Evolutionary conservation across 2,329 filamentous ascomycete species (phyloP).

Genomic region (Fusarium euwallaceae): DNA sequence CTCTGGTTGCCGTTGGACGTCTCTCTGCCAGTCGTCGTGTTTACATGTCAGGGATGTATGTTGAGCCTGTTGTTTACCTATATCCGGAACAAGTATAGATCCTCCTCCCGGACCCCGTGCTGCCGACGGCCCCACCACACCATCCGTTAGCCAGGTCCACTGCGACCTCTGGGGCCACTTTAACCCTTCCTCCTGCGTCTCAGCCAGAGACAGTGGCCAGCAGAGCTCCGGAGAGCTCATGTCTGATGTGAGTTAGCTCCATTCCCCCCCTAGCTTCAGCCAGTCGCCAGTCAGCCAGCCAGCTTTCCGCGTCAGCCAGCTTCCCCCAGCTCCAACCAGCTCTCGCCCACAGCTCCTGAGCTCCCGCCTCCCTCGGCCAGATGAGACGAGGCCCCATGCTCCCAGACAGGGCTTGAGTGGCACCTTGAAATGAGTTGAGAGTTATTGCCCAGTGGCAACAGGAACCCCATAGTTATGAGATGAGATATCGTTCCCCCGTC

Average conservation of each 20-base stretch:
- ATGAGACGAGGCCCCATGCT: constrained; percentile 41
- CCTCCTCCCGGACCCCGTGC: constrained; percentile 17
- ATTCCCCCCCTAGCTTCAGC: constrained; percentile 33
- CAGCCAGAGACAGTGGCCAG: constrained; percentile 36
- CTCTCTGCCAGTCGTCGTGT: constrained; percentile 44
- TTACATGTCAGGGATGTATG: constrained; percentile 35
- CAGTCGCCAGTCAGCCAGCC: constrained; percentile 31
- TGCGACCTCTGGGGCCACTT: constrained; percentile 22
- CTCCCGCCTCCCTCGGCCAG: constrained; percentile 30
- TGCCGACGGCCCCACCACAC: constrained; percentile 24
- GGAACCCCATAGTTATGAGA: constrained; percentile 24
- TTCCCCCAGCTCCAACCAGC: constrained; percentile 36
- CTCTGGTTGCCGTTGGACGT: constrained; percentile 19
- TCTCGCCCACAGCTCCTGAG: constrained; percentile 31
- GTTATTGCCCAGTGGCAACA: constrained; percentile 33
- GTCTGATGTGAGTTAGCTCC: constrained; percentile 31
- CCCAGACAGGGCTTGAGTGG: constrained; percentile 20
- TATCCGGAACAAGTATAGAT: constrained; percentile 33
- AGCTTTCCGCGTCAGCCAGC: constrained; percentile 36
- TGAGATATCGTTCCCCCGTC: constrained; percentile 32
- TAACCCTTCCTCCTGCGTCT: constrained; percentile 44
- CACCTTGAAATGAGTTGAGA: constrained; percentile 12
- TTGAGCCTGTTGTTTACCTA: constrained; percentile 45
- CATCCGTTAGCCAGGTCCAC: constrained; percentile 23
- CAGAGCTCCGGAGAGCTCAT: constrained; percentile 41